phyloP scores from a whole-genome alignment of 2,329 filamentous ascomycete genomes.

The Ophiostoma quercus region DNA sequence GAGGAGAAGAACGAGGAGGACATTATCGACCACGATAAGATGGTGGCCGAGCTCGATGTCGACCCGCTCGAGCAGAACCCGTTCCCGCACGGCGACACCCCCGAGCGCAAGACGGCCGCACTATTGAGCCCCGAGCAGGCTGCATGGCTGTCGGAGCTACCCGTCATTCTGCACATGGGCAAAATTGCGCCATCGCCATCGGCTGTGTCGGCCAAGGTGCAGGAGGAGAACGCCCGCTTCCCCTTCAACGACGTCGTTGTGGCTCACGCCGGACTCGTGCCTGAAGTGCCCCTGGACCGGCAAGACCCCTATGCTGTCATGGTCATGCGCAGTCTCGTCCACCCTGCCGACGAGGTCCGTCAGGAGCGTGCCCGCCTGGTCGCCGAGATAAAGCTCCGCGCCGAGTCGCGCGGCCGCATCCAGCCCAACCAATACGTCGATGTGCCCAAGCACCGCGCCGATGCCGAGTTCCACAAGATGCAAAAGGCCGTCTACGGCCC shows the following conservation, averaged over 20 bases:
- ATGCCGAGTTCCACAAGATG: conserved; percentile 27
- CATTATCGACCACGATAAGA: conserved; percentile 21
- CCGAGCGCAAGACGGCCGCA: conserved; percentile 45
- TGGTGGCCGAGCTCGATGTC: conserved; percentile 15
- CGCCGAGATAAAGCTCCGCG: conserved; percentile 35
- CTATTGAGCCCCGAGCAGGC: conserved; percentile 54
- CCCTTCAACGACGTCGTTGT: conserved; percentile 55
- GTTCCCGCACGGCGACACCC: conserved; percentile 36
- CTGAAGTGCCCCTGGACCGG: conserved; percentile 61
- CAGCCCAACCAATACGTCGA: conserved; percentile 20
- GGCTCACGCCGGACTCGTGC: conserved; percentile 82
- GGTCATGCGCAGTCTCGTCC: conserved; percentile 81
- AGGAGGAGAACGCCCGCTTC: conserved; percentile 15
- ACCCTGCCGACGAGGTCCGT: conserved; percentile 51
- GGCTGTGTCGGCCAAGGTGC: conserved; percentile 34
- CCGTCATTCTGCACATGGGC: conserved; percentile 74
- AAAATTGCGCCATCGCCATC: conserved; percentile 40
- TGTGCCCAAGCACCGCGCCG: conserved; percentile 26
- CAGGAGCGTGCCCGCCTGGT: conserved; percentile 32
- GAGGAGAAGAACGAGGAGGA: conserved; percentile 22
- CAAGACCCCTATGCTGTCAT: conserved; percentile 78
- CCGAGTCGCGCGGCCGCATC: conserved; percentile 26
- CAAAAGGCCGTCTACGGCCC: conserved; percentile 24
- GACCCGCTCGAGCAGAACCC: conserved; percentile 25
- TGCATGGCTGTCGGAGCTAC: conserved; percentile 63